These are phyloP conservation scores for Brettanomyces nanus DNA, from an alignment of 805 yeast species.

Conservation along the genomic window DNA sequence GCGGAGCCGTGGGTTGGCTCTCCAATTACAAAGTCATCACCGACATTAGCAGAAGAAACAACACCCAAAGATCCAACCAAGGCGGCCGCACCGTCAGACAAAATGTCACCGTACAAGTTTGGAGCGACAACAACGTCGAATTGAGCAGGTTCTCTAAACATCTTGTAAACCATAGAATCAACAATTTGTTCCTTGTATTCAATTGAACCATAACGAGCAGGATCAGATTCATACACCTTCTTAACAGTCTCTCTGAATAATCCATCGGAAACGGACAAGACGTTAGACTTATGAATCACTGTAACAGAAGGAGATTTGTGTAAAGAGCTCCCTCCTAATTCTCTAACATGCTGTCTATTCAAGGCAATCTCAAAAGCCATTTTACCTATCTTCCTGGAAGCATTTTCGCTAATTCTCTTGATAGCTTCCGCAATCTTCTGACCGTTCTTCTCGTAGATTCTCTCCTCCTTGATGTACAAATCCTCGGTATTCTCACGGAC, in stretches of 20 bases:
- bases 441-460: conserved; percentile 68
- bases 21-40: conserved; percentile 92
- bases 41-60: conserved; percentile 97
- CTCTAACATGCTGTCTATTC: conserved; percentile 78
- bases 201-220: conserved; percentile 49
- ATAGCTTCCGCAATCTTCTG: conserved; percentile 93
- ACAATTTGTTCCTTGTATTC: conserved; percentile 91
- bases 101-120: conserved; percentile 93
- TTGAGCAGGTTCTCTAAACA: conserved; percentile 97
- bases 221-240: conserved; percentile 49
- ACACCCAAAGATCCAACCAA: conserved; percentile 96
- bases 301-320: conserved; percentile 61
- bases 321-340: conserved; percentile 46
- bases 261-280: conserved; percentile 87
- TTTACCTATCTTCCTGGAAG: conserved; percentile 77
- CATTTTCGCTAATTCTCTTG: conserved; percentile 88
- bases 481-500: conserved; percentile 99
- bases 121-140: conserved; percentile 99
- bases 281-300: conserved; percentile 95
- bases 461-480: conserved; percentile 91
- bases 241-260: conserved; percentile 85
- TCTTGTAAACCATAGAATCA: conserved; percentile 97
- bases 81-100: conserved; percentile 98
- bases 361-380: conserved; percentile 90
- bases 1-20: conserved; percentile 99